Evolutionary conservation across 2,329 filamentous ascomycete genomes (phyloP).

Genomic region (Drechslerella coelobrocha): DNA sequence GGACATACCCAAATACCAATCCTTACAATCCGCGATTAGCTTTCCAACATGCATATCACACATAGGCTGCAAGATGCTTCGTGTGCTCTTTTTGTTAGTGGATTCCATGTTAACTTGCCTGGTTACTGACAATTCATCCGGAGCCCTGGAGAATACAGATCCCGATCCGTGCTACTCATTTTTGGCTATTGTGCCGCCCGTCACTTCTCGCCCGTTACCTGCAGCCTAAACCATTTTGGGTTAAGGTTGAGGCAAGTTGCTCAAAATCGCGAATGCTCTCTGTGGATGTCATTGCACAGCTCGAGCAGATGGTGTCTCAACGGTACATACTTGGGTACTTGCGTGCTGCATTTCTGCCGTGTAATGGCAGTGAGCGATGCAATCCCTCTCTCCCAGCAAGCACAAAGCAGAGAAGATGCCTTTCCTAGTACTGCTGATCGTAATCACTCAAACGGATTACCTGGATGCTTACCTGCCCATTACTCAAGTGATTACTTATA

Average conservation of each 20-base stretch:
- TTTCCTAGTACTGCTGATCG: background rate
- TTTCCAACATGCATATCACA: no score
- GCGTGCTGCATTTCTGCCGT: background rate
- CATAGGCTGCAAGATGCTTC: background rate
- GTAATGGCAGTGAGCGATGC: background rate
- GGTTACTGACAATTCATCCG: background rate
- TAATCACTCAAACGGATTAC: background rate
- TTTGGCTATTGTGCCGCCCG: background rate
- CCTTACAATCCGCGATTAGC: no score
- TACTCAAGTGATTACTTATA: constrained; percentile 1
- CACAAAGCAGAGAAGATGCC: no score
- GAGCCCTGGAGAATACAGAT: background rate
- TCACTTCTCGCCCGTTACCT: background rate
- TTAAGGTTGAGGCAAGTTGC: background rate
- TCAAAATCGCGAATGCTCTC: background rate
- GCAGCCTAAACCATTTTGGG: background rate
- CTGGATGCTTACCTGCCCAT: background rate
- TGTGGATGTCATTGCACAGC: background rate
- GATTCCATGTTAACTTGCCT: background rate
- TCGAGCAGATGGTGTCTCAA: background rate
- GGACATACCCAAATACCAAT: no score
- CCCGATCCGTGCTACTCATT: background rate
- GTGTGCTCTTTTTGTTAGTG: background rate
- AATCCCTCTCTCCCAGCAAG: background rate
- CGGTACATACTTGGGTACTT: background rate